Conservation (phyloP, 345 rosid genomes). For the Noccaea caerulescens region DNA sequence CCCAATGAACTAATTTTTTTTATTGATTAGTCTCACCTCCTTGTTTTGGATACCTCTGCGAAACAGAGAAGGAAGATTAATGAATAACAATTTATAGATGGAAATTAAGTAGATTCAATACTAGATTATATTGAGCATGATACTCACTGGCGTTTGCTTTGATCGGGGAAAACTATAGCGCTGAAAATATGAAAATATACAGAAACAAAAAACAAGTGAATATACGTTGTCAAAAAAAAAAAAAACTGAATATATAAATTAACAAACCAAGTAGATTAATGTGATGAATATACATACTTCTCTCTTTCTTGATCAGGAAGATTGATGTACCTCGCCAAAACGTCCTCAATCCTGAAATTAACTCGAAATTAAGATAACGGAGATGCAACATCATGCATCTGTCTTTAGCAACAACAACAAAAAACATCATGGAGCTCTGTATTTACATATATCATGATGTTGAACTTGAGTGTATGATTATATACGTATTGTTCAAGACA, state of each 20-base stretch:
- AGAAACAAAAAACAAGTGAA: too few relatives aligned
- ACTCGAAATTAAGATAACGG: not conserved
- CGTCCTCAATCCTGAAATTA: slow-evolving; percentile 65
- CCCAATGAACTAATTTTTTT: not conserved
- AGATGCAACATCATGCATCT: slow-evolving; percentile 3
- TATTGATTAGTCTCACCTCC: slow-evolving; percentile 53
- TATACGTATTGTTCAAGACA: not conserved
- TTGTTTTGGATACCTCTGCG: slow-evolving; percentile 57
- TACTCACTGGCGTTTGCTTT: slow-evolving; percentile 40
- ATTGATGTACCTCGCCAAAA: slow-evolving; percentile 62
- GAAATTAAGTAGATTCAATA: not conserved
- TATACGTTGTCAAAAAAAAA: too few relatives aligned
- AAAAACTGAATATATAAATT: not conserved
- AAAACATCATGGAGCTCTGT: not conserved
- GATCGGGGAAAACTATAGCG: slow-evolving; percentile 55
- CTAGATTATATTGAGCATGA: not conserved
- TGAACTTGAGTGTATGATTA: not conserved
- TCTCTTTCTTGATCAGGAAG: slow-evolving; percentile 73
- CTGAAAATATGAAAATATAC: slow-evolving; percentile 39
- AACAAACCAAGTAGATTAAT: slow-evolving; percentile 1
- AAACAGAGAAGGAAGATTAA: slow-evolving; percentile 1
- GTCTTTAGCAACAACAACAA: too few relatives aligned
- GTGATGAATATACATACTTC: slow-evolving; percentile 46
- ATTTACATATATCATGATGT: not conserved
- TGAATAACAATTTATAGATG: not conserved